Evolutionary conservation across 495 filamentous ascomycete genomes (phyloP).

Genomic region (Choiromyces venosus): DNA sequence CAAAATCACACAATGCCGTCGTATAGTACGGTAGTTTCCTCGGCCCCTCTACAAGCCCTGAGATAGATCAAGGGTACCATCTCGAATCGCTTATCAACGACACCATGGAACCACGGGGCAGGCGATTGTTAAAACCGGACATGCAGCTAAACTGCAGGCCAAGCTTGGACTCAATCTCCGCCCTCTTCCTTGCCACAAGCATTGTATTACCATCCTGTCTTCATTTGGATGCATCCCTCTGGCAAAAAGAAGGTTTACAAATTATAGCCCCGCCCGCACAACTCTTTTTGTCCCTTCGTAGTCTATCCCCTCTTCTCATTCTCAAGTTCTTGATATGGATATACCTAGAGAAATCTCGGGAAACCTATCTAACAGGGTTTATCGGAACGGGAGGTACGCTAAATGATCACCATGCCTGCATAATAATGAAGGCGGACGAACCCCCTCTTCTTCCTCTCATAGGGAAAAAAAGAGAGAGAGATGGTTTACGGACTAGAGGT

Average conservation of each 20-base stretch:
- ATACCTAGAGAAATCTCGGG: neutral
- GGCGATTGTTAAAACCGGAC: slow-evolving; percentile 27
- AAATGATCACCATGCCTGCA: slow-evolving; percentile 38
- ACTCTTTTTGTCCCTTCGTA: neutral
- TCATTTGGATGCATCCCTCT: neutral
- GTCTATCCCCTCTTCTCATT: neutral
- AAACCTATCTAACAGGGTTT: slow-evolving; percentile 14
- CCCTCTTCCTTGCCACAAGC: slow-evolving; percentile 8
- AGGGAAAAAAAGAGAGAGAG: neutral
- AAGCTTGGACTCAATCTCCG: slow-evolving; percentile 23
- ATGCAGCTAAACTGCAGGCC: slow-evolving; percentile 27
- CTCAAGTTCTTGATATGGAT: neutral
- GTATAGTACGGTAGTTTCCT: neutral
- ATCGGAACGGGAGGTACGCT: slow-evolving; percentile 21
- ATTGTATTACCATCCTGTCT: slow-evolving; percentile 1
- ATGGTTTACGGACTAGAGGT: neutral
- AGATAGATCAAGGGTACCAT: neutral
- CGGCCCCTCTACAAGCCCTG: neutral
- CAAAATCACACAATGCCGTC: neutral
- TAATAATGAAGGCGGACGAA: slow-evolving; percentile 29
- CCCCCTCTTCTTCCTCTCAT: slow-evolving; percentile 9
- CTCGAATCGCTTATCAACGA: neutral
- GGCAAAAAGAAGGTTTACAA: neutral
- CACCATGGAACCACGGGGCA: slow-evolving; percentile 1
- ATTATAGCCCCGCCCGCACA: neutral